Evolutionary conservation across 2,329 filamentous ascomycete genomes (phyloP), one percentile per base, ranked within the genome.

Genomic region (Aspergillus sergii): DNA sequence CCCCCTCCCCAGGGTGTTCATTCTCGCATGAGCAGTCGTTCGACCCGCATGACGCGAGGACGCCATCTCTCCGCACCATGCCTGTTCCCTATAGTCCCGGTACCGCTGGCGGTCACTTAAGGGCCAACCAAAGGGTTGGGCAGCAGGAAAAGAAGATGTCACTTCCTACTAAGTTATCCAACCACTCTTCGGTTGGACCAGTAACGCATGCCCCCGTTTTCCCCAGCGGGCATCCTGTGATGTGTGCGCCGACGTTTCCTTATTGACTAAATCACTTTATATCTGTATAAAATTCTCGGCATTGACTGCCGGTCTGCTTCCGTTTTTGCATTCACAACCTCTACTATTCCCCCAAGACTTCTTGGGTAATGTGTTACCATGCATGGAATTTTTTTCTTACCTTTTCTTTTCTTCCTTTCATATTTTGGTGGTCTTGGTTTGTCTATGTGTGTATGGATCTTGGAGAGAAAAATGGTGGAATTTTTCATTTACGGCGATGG

Each of bases 51-150:
- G 63, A 64, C 9, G 69, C 70, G 43, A 11, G 63, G 4, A 76
- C 73, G 63, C 63, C 68, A 21, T 78, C 73, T 73, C 71, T 72
- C 54, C 73, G 72, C 5, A 67, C 68, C 28, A 68, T 73, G 62
- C 71, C 72, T 28, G 64, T 72, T n/a, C 68, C 73, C 16, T 74
- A 75, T 61, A 59, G 57, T 21, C 64, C 67, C 23, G 65, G 68
- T 43, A 56, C 61, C 26, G 57, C 62, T 39, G 58, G 59, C 26
- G 64, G 61, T 19, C 61, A 68, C 57, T 54, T 65, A 28, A 65
- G 66, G 48, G 59, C 66, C 28, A 66, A 67, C 41, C 70, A 67
- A 43, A 68, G 67, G 36, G 62, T 60, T 36, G 58, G 66, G 51
- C 65, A 64, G 51, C 67, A 62, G 26, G 59, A 68, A 23, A 59